phyloP scores from a whole-genome alignment of 495 filamentous ascomycete genomes.

The Cudoniella acicularis region DNA sequence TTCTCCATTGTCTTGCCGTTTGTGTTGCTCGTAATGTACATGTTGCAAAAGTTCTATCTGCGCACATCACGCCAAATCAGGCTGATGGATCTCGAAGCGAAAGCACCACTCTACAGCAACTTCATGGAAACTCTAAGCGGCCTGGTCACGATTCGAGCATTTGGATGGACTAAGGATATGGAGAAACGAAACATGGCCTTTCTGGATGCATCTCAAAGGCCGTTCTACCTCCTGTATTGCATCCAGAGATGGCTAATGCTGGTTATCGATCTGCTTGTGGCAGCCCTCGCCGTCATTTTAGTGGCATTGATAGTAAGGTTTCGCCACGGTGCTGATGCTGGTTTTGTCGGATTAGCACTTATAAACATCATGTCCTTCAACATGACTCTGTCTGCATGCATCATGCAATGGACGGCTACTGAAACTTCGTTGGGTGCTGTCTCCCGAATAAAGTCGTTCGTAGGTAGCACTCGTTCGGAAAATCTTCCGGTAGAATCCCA shows the following conservation, averaged over 20 bases:
- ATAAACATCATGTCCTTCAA: too few species aligned
- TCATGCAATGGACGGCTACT: too few species aligned
- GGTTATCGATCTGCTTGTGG: conserved; percentile 34
- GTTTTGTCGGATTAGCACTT: background rate
- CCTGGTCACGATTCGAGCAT: conserved; percentile 38
- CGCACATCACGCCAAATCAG: conserved; percentile 53
- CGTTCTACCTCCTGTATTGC: conserved; percentile 40
- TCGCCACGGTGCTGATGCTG: conserved; percentile 25
- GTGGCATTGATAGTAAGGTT: conserved; percentile 28
- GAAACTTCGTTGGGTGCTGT: too few species aligned
- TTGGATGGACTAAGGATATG: conserved; percentile 28
- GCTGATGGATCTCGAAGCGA: conserved; percentile 52
- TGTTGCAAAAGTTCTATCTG: conserved; percentile 51
- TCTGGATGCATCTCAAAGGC: conserved; percentile 36
- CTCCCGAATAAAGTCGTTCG: too few species aligned
- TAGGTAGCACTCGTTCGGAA: conserved; percentile 28
- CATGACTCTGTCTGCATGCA: too few species aligned
- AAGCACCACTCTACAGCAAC: conserved; percentile 38
- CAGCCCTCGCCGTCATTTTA: conserved; percentile 29
- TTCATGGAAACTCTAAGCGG: conserved; percentile 39
- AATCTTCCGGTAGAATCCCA: conserved; percentile 1
- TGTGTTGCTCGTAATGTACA: conserved; percentile 35
- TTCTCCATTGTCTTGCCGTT: too few species aligned
- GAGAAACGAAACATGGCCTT: conserved; percentile 12
- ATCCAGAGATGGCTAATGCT: conserved; percentile 41